phyloP scores from a whole-genome alignment of 352 stramenopile genomes.

The Thalassiosira exigua region DNA sequence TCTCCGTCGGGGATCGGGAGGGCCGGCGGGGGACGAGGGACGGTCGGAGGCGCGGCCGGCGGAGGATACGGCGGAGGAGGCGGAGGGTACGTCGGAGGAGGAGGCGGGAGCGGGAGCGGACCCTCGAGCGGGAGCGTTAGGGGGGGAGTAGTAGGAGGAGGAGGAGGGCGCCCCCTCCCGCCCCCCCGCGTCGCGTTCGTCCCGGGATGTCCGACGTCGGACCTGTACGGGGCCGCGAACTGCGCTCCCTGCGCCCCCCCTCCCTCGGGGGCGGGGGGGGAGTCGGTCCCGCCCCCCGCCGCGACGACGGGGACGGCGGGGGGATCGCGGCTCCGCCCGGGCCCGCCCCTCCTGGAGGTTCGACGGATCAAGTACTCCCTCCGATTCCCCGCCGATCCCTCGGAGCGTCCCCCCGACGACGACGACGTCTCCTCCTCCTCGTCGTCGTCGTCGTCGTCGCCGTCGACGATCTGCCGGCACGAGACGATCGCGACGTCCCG shows the following conservation, averaged over 20 bases:
- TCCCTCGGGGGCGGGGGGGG: background rate
- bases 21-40: too few relatives aligned
- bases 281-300: background rate
- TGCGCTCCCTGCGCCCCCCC: slow-evolving; percentile 1
- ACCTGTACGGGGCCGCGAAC: slow-evolving; percentile 50
- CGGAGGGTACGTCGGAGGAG: too few relatives aligned
- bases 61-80: too few relatives aligned
- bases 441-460: background rate
- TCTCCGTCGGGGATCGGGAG: too few relatives aligned
- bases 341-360: slow-evolving; percentile 53
- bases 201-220: slow-evolving; percentile 22
- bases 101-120: too few relatives aligned
- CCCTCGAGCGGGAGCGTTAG: too few relatives aligned
- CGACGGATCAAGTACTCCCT: slow-evolving; percentile 36
- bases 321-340: slow-evolving; percentile 25
- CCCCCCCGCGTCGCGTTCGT: slow-evolving; percentile 26
- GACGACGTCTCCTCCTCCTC: background rate
- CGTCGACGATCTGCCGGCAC: slow-evolving; percentile 18
- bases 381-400: too few relatives aligned
- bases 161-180: too few relatives aligned
- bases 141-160: too few relatives aligned
- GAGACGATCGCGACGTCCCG: slow-evolving; percentile 55
- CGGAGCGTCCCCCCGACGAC: slow-evolving; percentile 1
- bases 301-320: background rate
- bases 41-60: too few relatives aligned